Evolutionary conservation across 805 yeast genomes (phyloP), one percentile per base, ranked within the genome.

Genomic region (Nakazawaea holstii): DNA sequence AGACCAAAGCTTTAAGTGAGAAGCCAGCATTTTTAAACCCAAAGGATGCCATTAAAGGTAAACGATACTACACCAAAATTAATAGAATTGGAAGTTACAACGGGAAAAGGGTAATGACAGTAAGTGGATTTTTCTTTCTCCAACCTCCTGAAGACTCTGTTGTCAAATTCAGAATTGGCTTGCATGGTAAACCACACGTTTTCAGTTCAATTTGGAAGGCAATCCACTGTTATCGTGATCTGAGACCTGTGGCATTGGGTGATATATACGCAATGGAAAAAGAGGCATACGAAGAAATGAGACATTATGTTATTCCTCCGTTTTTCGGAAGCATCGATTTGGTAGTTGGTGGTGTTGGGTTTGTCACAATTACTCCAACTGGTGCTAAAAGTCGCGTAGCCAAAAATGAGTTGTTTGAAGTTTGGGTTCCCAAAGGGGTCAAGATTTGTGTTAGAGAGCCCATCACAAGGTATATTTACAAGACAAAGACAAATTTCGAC

Each of bases 321-420:
- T 85, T 85, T 54, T 68, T 64, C 49, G 92, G 92, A 0, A 59
- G 76, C 4, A 65, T 86, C 8, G 95, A 86, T 55, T 55, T 86
- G 27, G 84, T 86, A 2, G 54, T 86, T 8, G 78, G 77, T 45
- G 80, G 80, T 50, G 59, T 81, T n/a, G 94, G 94, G 0, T 81
- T 73, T 54, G 52, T 85, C 2, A 74, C 79, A 33, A 59, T 86
- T 13, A 72, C 70, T 6, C 83, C 90, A 2, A 81, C 87, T 0
- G 85, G 88, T 35, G 41, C 43, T 8, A 51, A 52, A 3, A 27
- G 36, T 11, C 40, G 9, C 3, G 30, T 43, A 9, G 27, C 45
- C 10, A 56, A 52, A 9, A 58, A 53, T 20, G 70, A 68, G 0
- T 49, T 72, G 4, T 71, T 69, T 49, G 78, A 76, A 58, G 60